Base-by-base conservation (phyloP, 805 yeast genomes). In the Cyberlindnera subsufficiens region DNA sequence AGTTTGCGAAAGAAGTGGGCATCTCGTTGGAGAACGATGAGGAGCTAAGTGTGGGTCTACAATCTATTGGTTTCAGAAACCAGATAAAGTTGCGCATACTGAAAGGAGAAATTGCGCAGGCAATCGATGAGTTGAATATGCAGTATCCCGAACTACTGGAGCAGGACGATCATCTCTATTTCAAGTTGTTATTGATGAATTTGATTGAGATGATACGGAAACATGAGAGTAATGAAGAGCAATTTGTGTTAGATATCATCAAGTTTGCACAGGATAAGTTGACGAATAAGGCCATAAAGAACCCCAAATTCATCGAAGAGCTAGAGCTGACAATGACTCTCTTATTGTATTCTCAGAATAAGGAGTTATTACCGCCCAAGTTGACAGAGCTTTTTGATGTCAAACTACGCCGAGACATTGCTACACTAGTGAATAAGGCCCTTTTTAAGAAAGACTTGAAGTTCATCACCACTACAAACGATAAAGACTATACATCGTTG, bases 251-350 rank as follows among this genome's bases (percentile, higher is more conserved):
- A 42, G 68, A 63, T 14, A 71, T 83, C 3, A 70, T 84, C 17
- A 57, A 64, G 8, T 83, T 83, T 61, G 81, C 85, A 8, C 71
- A 80, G 46, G 75, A 72, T 17, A 80, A 80, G 54, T 60, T 86
- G 48, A 76, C 86, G 5, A 68, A 69, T 47, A 77, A 82, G 45
- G 83, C 81, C 1, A 69, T 83, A 3, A 71, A 74, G 39, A 80
- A 80, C 37, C 67, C 67, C 49, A 68, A 68, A 43, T 77, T 83
- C 46, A 70, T 88, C 62, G 75, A 76, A 42, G 91, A 86, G 50
- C 64, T 89, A 47, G 96, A 90, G 58, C 67, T 81, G 35, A 80
- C 95, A 3, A 86, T 89, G 93, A 87, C 95, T 18, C 67, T 89
- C 46, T 64, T 89, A 31, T 77, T 78, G 32, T 74, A 72, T 47